phyloP scores from a whole-genome alignment of 2,329 filamentous ascomycete genomes.

The Colletotrichum eleusines region DNA sequence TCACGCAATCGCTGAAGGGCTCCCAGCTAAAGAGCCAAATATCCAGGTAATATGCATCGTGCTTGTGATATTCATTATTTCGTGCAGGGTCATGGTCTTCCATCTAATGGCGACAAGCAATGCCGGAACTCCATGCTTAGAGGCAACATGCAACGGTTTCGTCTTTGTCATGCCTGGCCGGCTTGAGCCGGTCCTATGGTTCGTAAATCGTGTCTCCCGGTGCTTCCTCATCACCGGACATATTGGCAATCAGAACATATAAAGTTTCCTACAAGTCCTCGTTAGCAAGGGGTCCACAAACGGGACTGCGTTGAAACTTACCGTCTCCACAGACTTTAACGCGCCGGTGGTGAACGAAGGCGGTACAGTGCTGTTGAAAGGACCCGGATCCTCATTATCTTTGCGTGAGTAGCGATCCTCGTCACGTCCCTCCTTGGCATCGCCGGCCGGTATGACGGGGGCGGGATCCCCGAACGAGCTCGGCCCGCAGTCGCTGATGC shows the following conservation, averaged over 20 bases:
- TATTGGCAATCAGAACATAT: not conserved
- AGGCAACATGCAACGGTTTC: too few species aligned
- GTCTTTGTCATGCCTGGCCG: too few species aligned
- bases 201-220: not conserved
- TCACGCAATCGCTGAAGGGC: too few species aligned
- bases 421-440: not conserved
- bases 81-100: not conserved
- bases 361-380: not conserved
- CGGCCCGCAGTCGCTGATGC: too few species aligned
- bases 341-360: not conserved
- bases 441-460: not conserved
- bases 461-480: not conserved
- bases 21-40: not conserved
- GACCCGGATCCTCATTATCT: not conserved
- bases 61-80: not conserved
- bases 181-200: too few species aligned
- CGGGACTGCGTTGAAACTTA: not conserved
- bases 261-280: not conserved
- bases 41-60: not conserved
- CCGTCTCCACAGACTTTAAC: not conserved
- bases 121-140: too few species aligned
- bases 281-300: not conserved
- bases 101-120: too few species aligned
- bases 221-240: not conserved
- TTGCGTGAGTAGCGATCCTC: too few species aligned